Evolutionary conservation across 192 early-diverging fungal species (phyloP).

Genomic region (Chytriomyces hyalinus): DNA sequence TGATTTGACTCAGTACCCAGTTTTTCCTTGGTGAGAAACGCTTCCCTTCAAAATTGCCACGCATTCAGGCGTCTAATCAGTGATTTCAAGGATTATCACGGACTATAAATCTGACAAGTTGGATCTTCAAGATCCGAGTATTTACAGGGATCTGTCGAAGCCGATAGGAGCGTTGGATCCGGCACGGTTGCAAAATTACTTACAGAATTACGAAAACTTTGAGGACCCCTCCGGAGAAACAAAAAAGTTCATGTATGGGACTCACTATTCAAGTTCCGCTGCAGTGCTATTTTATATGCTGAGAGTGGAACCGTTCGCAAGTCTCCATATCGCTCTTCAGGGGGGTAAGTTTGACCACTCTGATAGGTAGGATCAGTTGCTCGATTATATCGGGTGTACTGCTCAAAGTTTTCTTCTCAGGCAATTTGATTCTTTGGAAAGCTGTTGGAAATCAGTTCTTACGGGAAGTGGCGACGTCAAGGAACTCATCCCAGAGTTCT

Average conservation of each 20-base stretch:
- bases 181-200: slow-evolving; percentile 68
- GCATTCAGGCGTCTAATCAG: not conserved
- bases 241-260: slow-evolving; percentile 89
- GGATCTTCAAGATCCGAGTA: slow-evolving; percentile 74
- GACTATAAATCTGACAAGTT: slow-evolving; percentile 57
- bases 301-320: slow-evolving; percentile 88
- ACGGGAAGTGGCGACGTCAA: slow-evolving; percentile 70
- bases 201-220: slow-evolving; percentile 65
- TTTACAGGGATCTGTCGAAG: slow-evolving; percentile 87
- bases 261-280: slow-evolving; percentile 94
- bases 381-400: not conserved
- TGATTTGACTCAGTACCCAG: slow-evolving; percentile 95
- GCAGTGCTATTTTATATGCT: slow-evolving; percentile 88
- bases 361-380: slow-evolving; percentile 44
- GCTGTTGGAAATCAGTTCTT: slow-evolving; percentile 59
- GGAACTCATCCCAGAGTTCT: slow-evolving; percentile 96
- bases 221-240: slow-evolving; percentile 65
- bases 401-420: slow-evolving; percentile 1
- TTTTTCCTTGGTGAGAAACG: slow-evolving; percentile 85
- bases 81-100: slow-evolving; percentile 36
- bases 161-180: slow-evolving; percentile 88
- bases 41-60: not conserved
- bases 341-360: slow-evolving; percentile 64
- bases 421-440: slow-evolving; percentile 63
- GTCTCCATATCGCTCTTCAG: slow-evolving; percentile 60